Conservation (phyloP, 2,329 filamentous ascomycete species). For the Xylaria multiplex region DNA sequence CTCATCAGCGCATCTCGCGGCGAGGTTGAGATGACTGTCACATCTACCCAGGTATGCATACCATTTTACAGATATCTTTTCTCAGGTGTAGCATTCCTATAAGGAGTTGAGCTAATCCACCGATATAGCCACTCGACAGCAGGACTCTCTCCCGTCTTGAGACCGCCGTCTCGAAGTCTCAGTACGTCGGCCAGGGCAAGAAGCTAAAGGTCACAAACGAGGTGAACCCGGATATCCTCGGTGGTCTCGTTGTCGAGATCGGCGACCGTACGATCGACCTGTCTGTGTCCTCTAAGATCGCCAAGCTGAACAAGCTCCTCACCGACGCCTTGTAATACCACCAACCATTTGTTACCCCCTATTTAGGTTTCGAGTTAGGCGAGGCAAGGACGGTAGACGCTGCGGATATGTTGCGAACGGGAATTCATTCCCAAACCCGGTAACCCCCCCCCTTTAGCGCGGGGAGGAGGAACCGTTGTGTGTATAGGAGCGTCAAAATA, state of each 20-base stretch:
- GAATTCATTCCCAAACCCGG: constrained; percentile 30
- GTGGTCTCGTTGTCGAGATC: constrained; percentile 94
- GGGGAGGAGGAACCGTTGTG: constrained; percentile 41
- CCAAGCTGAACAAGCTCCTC: constrained; percentile 99
- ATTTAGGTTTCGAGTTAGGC: constrained; percentile 42
- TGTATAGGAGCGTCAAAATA: constrained; percentile 51
- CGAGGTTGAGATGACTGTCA: constrained; percentile 93
- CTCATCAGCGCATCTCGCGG: constrained; percentile 90
- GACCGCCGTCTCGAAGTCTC: constrained; percentile 86
- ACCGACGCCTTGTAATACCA: constrained; percentile 89
- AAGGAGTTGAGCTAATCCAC: constrained; percentile 20
- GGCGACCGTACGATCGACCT: constrained; percentile 98
- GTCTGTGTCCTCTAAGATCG: constrained; percentile 91
- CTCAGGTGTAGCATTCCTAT: neutral
- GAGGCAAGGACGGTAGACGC: constrained; percentile 32
- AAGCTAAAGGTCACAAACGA: constrained; percentile 97
- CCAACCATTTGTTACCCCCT: constrained; percentile 33
- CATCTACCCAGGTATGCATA: constrained; percentile 83
- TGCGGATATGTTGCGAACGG: constrained; percentile 38
- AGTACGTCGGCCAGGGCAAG: constrained; percentile 89
- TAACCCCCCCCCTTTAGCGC: constrained; percentile 30
- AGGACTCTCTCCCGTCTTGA: constrained; percentile 89
- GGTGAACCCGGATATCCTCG: constrained; percentile 94
- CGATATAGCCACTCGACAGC: constrained; percentile 74
- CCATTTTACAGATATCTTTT: neutral